phyloP scores from a whole-genome alignment of 169 alveolate species.

The Condylostoma magnum region DNA sequence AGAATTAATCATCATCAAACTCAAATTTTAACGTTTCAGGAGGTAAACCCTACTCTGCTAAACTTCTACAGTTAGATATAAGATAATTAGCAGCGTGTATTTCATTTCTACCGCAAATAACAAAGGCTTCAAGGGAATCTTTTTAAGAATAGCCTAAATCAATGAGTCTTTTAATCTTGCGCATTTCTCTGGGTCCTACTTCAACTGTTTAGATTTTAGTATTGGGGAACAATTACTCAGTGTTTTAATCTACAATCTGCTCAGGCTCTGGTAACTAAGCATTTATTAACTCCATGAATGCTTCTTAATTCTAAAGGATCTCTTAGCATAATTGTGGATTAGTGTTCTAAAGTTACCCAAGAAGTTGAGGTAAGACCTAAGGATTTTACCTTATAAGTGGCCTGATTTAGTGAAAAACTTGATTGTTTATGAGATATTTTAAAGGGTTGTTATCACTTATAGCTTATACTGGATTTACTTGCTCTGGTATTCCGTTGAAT shows the following conservation, averaged over 20 bases:
- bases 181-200: constrained; percentile 90
- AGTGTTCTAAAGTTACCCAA: constrained; percentile 78
- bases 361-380: constrained; percentile 77
- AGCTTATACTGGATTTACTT: constrained; percentile 41
- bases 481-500: constrained; percentile 78
- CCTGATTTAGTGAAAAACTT: constrained; percentile 77
- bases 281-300: constrained; percentile 73
- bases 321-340: constrained; percentile 84
- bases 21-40: too few species aligned
- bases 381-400: constrained; percentile 88
- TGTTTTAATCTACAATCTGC: constrained; percentile 3
- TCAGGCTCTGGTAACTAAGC: constrained; percentile 28
- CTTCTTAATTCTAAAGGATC: constrained; percentile 83
- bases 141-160: constrained; percentile 74
- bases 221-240: constrained; percentile 29
- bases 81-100: constrained; percentile 70
- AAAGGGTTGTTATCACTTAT: constrained; percentile 27
- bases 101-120: constrained; percentile 96
- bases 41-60: too few species aligned
- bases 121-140: constrained; percentile 96
- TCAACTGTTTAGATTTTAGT: constrained; percentile 56
- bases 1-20: too few species aligned
- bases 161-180: neutral
- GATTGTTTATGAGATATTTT: constrained; percentile 62
- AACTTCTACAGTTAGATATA: neutral